Evolutionary conservation across 1,284 basidiomycete species (phyloP).

Genomic region (Chalciporus sp.): DNA sequence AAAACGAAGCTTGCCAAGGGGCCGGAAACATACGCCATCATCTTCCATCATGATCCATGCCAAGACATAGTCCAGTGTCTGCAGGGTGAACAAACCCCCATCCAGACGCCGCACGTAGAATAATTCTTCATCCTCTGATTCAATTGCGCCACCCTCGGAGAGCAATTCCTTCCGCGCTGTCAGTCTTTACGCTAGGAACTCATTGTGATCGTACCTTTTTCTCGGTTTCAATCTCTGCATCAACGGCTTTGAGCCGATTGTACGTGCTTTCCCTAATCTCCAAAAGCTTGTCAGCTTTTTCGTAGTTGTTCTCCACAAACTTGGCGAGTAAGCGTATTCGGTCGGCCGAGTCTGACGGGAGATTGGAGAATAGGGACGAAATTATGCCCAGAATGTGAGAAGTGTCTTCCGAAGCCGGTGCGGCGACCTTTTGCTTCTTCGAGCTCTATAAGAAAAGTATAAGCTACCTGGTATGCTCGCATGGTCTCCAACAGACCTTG

Average conservation of each 20-base stretch:
- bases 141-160: conserved; percentile 60
- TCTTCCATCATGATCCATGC: conserved; percentile 99
- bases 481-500: conserved; percentile 56
- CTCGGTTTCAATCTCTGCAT: conserved; percentile 67
- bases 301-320: conserved; percentile 90
- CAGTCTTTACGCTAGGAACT: background rate
- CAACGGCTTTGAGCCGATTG: conserved; percentile 57
- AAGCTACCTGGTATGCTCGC: conserved; percentile 1
- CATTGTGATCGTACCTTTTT: conserved; percentile 51
- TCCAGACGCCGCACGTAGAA: conserved; percentile 87
- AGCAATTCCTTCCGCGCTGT: conserved; percentile 48
- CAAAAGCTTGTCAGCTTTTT: conserved; percentile 90
- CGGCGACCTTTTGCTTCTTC: conserved; percentile 64
- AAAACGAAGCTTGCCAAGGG: background rate
- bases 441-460: conserved; percentile 37
- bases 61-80: conserved; percentile 90
- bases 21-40: conserved; percentile 74
- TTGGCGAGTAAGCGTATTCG: conserved; percentile 89
- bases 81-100: conserved; percentile 85
- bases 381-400: conserved; percentile 89
- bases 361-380: conserved; percentile 86
- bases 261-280: conserved; percentile 81
- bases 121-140: conserved; percentile 67
- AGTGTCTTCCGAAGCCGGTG: conserved; percentile 77
- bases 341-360: conserved; percentile 81